Evolutionary conservation across 208 protist genomes (phyloP).

Genomic region (Porcisia hertigi): DNA sequence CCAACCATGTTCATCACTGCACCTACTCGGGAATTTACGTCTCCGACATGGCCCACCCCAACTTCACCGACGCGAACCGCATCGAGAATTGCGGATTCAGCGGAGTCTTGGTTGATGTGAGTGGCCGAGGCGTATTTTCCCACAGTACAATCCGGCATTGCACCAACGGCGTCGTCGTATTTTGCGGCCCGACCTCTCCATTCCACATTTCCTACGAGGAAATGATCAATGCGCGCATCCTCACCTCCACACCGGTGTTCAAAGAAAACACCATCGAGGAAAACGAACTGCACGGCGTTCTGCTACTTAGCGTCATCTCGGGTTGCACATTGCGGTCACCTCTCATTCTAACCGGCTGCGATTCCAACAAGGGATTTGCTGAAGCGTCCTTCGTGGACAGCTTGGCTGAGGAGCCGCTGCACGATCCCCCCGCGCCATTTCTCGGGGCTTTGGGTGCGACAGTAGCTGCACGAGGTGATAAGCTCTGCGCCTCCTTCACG

Average conservation of each 20-base stretch:
- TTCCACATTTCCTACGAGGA: slow-evolving; percentile 48
- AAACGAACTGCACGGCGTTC: slow-evolving; percentile 75
- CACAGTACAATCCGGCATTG: slow-evolving; percentile 50
- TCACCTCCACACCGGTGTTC: slow-evolving; percentile 53
- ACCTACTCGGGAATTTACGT: slow-evolving; percentile 70
- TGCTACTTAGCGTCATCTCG: slow-evolving; percentile 64
- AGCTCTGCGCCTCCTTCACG: slow-evolving; percentile 52
- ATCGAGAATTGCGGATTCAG: slow-evolving; percentile 66
- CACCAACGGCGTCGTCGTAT: slow-evolving; percentile 55
- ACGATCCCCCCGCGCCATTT: slow-evolving; percentile 24
- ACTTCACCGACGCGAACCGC: slow-evolving; percentile 49
- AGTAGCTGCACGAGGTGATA: slow-evolving; percentile 24
- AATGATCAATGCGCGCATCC: slow-evolving; percentile 37
- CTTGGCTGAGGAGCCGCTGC: slow-evolving; percentile 6
- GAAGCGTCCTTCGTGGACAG: slow-evolving; percentile 5
- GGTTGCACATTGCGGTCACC: slow-evolving; percentile 50
- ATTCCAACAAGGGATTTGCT: not conserved
- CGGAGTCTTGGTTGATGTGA: slow-evolving; percentile 73
- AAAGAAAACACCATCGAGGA: slow-evolving; percentile 71
- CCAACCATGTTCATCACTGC: slow-evolving; percentile 73
- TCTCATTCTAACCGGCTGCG: slow-evolving; percentile 11
- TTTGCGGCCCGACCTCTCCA: slow-evolving; percentile 51
- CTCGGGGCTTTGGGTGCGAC: slow-evolving; percentile 8
- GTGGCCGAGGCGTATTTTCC: slow-evolving; percentile 32
- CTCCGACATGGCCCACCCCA: slow-evolving; percentile 46